A percentile compares a stretch with the other conserved stretches of the same genome.
phyloP scores from a whole-genome alignment of 768 basidiomycete species.

The Pleurotus giganteus region DNA sequence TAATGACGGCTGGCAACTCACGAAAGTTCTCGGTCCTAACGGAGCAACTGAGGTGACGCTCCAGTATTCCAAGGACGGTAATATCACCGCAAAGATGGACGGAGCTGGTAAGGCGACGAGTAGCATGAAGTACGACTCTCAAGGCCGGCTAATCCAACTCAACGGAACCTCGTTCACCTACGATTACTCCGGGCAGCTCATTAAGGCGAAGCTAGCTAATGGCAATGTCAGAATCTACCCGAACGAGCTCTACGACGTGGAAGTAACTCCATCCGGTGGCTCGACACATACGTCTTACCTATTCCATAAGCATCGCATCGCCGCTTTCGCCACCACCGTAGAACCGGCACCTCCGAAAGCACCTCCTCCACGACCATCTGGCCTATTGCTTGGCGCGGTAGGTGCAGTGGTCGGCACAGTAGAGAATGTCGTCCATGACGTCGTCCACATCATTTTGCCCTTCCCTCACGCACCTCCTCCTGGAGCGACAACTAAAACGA shows the following conservation, averaged over 20 bases:
- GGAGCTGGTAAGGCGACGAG: not conserved
- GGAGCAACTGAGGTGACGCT: not conserved
- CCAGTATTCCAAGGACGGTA: not conserved
- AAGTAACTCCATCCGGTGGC: not conserved
- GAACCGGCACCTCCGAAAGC: not conserved
- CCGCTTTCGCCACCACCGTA: not conserved
- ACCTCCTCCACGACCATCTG: not conserved
- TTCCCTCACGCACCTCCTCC: not conserved
- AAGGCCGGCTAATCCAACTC: not conserved
- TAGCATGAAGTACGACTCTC: not conserved
- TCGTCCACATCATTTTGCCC: not conserved
- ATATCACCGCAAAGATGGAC: not conserved
- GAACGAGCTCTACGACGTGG: not conserved
- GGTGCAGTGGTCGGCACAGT: not conserved
- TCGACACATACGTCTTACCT: not conserved
- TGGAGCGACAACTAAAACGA: not conserved
- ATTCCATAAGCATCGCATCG: not conserved
- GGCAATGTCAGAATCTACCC: not conserved
- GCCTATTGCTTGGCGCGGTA: not conserved
- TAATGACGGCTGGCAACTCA: not conserved
- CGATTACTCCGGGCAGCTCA: not conserved
- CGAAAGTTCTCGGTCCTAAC: not conserved
- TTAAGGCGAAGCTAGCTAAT: not conserved
- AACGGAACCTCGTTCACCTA: not conserved
- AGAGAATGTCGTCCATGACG: not conserved